These are phyloP conservation scores for Peniophora sp. DNA, from an alignment of 1,284 basidiomycete species.

Conservation along the genomic window DNA sequence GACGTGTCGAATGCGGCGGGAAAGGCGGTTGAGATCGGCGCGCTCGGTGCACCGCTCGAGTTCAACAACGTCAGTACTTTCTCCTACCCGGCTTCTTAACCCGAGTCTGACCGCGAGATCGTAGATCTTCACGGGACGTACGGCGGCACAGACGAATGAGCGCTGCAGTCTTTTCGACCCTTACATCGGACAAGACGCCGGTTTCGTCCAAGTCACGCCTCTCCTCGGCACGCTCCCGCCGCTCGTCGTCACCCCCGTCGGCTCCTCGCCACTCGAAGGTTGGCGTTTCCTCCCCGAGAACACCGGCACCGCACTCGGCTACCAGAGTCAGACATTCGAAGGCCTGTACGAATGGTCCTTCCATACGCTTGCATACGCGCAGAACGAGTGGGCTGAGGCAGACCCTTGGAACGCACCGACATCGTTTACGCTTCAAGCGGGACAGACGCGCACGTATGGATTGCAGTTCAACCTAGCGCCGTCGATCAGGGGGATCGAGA, in stretches of 20 bases:
- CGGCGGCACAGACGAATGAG: slow-evolving; percentile 42
- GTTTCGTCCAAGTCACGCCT: slow-evolving; percentile 44
- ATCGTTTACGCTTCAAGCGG: slow-evolving; percentile 38
- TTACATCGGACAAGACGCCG: slow-evolving; percentile 50
- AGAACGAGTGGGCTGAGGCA: slow-evolving; percentile 46
- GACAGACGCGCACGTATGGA: slow-evolving; percentile 44
- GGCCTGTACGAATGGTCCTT: slow-evolving; percentile 56
- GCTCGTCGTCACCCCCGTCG: slow-evolving; percentile 40
- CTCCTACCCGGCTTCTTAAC: neutral
- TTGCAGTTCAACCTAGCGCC: slow-evolving; percentile 42
- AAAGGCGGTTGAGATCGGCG: slow-evolving; percentile 43
- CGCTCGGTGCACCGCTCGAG: slow-evolving; percentile 45
- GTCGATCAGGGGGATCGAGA: slow-evolving; percentile 44
- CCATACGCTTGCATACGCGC: slow-evolving; percentile 49
- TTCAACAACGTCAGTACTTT: slow-evolving; percentile 42
- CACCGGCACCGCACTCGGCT: slow-evolving; percentile 35
- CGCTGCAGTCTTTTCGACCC: slow-evolving; percentile 51
- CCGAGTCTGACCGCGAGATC: neutral
- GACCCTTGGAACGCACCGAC: slow-evolving; percentile 51
- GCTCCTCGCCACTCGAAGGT: slow-evolving; percentile 46
- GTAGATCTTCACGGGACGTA: slow-evolving; percentile 50
- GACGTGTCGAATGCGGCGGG: slow-evolving; percentile 42
- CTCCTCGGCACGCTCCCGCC: slow-evolving; percentile 48
- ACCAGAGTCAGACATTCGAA: slow-evolving; percentile 56
- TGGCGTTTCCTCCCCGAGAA: slow-evolving; percentile 51